Evolutionary conservation across 305 asterid species (phyloP).

Genomic region (Fraxinus nigra): DNA sequence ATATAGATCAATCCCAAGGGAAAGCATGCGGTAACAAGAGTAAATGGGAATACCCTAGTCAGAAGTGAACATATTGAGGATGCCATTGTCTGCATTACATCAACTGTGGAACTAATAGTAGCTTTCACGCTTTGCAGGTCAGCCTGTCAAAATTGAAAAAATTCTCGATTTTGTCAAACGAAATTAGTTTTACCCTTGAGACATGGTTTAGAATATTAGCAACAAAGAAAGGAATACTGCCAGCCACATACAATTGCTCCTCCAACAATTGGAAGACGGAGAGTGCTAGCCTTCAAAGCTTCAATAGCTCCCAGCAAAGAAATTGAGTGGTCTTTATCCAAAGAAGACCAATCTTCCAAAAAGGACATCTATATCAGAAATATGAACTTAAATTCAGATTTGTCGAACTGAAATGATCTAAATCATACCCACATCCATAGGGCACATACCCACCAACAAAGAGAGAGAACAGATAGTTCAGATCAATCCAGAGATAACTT

Average conservation of each 20-base stretch:
- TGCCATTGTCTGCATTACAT: constrained; percentile 71
- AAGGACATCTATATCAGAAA: constrained; percentile 44
- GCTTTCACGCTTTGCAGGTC: constrained; percentile 73
- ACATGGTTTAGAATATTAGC: neutral
- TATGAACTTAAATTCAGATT: constrained; percentile 9
- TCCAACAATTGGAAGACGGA: constrained; percentile 79
- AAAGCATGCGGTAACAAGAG: neutral
- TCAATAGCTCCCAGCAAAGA: constrained; percentile 81
- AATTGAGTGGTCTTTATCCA: constrained; percentile 67
- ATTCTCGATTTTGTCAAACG: constrained; percentile 13
- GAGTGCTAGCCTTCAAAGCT: constrained; percentile 89
- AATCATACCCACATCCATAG: neutral
- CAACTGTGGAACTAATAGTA: constrained; percentile 70
- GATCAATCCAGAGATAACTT: neutral
- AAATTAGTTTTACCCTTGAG: neutral
- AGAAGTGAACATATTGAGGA: constrained; percentile 51
- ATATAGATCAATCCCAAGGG: neutral
- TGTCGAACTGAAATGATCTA: neutral
- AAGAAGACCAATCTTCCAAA: constrained; percentile 71
- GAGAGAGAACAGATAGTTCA: neutral
- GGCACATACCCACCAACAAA: neutral
- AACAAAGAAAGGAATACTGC: neutral
- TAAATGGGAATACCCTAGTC: constrained; percentile 53
- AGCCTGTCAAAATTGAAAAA: constrained; percentile 39
- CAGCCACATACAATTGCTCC: constrained; percentile 67